Evolutionary conservation across 495 filamentous ascomycete genomes (phyloP), one percentile per base, ranked within the genome.

Genomic region (Cenococcum geophilum): DNA sequence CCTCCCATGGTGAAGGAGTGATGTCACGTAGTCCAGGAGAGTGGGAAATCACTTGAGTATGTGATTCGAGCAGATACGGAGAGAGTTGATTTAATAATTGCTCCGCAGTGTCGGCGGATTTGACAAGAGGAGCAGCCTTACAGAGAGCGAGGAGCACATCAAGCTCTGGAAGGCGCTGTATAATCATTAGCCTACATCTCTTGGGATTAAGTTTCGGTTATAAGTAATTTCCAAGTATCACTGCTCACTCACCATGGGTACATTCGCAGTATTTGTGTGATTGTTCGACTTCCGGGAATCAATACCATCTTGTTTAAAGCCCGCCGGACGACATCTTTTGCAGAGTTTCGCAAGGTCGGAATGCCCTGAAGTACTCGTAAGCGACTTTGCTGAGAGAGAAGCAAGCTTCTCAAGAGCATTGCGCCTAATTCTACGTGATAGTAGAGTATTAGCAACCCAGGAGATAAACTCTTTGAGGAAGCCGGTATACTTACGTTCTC

Each of bases 111-210:
- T 89, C 82, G 5, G 76, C 67, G 54, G 79, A 80, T 18, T 83
- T 77, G 14, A 97, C 75, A 16, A 83, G 76, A 18, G 89, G 85
- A 9, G 91, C 88, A 25, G 93, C 88, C 74, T 88, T 90, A 74
- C 92, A 95, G 22, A 98, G 79, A 34, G 92, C 89, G 20, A 97
- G 75, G 25, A 97, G 78, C 42, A 92, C 86, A 71, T 97, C 91
- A 61, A 95, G 83, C 78, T 98, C 93, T 57, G 88, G 84, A 54
- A 90, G 73, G 18, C 79, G 80, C 83, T 87, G 59, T 43, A 18
- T 20, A 11, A 49, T 5, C 20, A 42, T 64, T 47, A 68, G 61
- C 54, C 5, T 37, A 16, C 12, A n/a, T 12, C 40, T 12, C 6
- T 32, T 32, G 27, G 27, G 27, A 32, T 32, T 6, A 6, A 32